Percentiles rank a stretch among this genome's conserved stretches.
phyloP scores from a whole-genome alignment of 208 protist genomes.

The Wallacemonas rigidus region DNA sequence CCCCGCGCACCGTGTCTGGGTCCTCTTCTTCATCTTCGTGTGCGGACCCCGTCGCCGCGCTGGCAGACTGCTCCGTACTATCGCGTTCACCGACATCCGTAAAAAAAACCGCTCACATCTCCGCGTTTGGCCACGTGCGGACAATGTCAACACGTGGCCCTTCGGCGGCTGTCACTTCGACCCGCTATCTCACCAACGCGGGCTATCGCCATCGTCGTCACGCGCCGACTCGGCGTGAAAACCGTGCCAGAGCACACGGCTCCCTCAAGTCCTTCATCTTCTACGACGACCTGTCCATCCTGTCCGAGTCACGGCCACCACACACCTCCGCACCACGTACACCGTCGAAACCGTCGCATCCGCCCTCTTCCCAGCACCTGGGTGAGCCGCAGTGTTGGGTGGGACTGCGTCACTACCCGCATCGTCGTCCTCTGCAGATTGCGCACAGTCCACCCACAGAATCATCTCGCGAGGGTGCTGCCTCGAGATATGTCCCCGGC shows the following conservation, averaged over 20 bases:
- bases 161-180: no score
- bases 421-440: not conserved
- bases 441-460: no score
- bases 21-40: no score
- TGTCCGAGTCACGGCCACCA: not conserved
- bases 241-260: no score
- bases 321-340: not conserved
- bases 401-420: conserved; percentile 12
- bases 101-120: no score
- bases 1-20: no score
- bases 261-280: not conserved
- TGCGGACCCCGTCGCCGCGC: no score
- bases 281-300: conserved; percentile 4
- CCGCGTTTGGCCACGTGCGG: no score
- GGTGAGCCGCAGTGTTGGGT: conserved; percentile 10
- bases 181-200: no score
- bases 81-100: not conserved
- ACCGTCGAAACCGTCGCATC: not conserved
- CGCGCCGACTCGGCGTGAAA: not conserved
- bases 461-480: no score
- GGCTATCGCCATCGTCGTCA: not conserved
- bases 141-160: no score
- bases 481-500: no score
- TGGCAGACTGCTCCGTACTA: not conserved
- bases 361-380: not conserved